Evolutionary conservation across 164 flowering plant genomes (phyloP).

Genomic region (Chloranthus sessilifolius): DNA sequence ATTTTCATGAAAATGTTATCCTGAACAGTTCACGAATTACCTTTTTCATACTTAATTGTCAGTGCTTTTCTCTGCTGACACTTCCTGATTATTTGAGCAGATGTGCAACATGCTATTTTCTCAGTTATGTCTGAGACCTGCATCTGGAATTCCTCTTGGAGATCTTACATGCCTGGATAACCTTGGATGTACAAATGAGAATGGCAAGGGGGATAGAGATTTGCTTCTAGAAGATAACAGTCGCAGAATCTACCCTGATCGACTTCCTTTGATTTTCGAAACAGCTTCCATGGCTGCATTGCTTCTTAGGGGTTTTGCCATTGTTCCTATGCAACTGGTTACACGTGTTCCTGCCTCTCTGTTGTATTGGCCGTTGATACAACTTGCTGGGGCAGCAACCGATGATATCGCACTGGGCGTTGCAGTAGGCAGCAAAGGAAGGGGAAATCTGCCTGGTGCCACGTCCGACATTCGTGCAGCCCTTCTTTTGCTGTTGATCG

Average conservation of each 20-base stretch:
- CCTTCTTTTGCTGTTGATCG: conserved; percentile 85
- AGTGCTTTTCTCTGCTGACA: not conserved
- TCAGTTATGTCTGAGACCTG: conserved; percentile 79
- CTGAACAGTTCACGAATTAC: not conserved
- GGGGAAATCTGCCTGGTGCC: conserved; percentile 94
- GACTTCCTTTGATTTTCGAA: conserved; percentile 26
- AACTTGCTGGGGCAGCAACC: conserved; percentile 96
- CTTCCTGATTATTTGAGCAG: conserved; percentile 32
- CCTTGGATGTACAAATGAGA: conserved; percentile 22
- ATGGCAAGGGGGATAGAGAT: conserved; percentile 25
- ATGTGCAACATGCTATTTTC: conserved; percentile 96
- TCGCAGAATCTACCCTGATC: conserved; percentile 17
- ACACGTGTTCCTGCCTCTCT: conserved; percentile 84
- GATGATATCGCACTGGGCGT: conserved; percentile 92
- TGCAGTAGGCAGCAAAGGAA: conserved; percentile 98
- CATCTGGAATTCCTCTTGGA: conserved; percentile 28
- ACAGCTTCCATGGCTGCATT: conserved; percentile 90
- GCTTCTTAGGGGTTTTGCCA: conserved; percentile 78
- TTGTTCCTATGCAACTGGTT: conserved; percentile 90
- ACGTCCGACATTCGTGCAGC: conserved; percentile 92
- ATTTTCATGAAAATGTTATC: no score
- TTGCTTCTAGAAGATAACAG: conserved; percentile 30
- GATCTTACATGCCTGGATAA: conserved; percentile 31
- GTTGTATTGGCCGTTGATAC: conserved; percentile 97
- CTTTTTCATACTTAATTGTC: not conserved